Evolutionary conservation across 1,284 basidiomycete species (phyloP), one percentile per base, ranked within the genome.

Genomic region (Malassezia slooffiae): DNA sequence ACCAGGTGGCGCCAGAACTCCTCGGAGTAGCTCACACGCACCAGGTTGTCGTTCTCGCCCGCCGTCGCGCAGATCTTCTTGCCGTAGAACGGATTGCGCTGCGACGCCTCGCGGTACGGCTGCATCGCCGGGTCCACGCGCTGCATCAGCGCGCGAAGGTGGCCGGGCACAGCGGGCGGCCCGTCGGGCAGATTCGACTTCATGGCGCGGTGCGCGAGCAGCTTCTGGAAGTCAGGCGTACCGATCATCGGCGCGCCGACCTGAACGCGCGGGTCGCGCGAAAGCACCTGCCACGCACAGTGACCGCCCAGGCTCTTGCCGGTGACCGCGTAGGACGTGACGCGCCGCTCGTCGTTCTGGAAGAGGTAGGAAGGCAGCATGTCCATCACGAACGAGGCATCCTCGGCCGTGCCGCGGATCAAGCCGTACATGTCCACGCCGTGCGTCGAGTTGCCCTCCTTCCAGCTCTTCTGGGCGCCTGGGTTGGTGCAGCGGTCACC

Each of bases 231-330:
- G 70, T 86, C 81, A 0, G 86, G 84, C 50, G 83, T 85, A 24
- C 84, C 85, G 49, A 77, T 76, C 55, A 77, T 74, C 4, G 85
- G 81, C 21, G 88, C 79, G 1, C 80, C 84, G 36, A 84, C 73
- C 29, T 68, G 74, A 43, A 89, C 72, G 19, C 82, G 74, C 8
- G 80, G 76, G 50, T 88, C 85, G 30, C 41, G 49, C 11, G 58
- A 55, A 15, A 85, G 74, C 1, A 75, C 72, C 26, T 83, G 75
- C 85, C 85, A 87, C 0, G 80, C 74, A 0, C 82, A 75, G 60
- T 87, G 85, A 0, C 83, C 84, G 0, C 85, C 84, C 0, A 87
- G 75, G 52, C 80, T 82, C 52, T 81, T 75, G 0, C 85, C 85
- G 1, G 76, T 75, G 12, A 71, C 64, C 26, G 79, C 78, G 79